Conservation (phyloP, 495 filamentous ascomycete genomes). For the Glutinoglossum americanum region DNA sequence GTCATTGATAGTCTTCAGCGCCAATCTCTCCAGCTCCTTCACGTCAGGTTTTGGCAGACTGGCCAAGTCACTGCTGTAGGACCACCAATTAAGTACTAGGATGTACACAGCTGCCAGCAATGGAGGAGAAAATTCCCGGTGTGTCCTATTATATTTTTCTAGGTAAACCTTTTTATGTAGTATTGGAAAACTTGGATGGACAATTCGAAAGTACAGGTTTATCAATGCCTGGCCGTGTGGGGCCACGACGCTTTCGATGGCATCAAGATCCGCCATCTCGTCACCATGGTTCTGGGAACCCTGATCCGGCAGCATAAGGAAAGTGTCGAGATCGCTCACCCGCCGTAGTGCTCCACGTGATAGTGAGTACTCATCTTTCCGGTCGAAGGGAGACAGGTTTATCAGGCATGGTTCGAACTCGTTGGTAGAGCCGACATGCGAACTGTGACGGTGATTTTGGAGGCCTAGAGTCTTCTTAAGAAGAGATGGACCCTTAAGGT, state of each 20-base stretch:
- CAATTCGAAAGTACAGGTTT: constrained; percentile 67
- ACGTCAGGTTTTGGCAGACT: constrained; percentile 48
- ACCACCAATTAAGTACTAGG: constrained; percentile 74
- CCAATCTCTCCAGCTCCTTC: constrained; percentile 51
- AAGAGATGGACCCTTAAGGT: constrained; percentile 13
- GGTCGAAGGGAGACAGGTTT: constrained; percentile 48
- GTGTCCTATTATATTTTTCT: constrained; percentile 57
- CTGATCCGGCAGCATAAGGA: constrained; percentile 53
- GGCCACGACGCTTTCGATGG: constrained; percentile 62
- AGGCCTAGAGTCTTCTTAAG: constrained; percentile 16
- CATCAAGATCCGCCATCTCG: constrained; percentile 43
- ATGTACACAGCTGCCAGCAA: constrained; percentile 80
- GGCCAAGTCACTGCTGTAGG: constrained; percentile 41
- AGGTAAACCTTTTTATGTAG: constrained; percentile 72
- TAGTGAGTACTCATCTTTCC: constrained; percentile 46
- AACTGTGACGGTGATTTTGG: constrained; percentile 16
- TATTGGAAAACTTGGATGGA: constrained; percentile 83
- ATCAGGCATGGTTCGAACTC: constrained; percentile 40
- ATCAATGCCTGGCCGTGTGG: constrained; percentile 64
- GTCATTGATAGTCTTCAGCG: constrained; percentile 46
- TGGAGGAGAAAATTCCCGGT: constrained; percentile 60
- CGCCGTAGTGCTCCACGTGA: constrained; percentile 50
- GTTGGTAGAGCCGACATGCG: constrained; percentile 9
- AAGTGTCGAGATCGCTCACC: constrained; percentile 65
- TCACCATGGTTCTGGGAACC: constrained; percentile 36